Percentiles rank a stretch among this genome's conserved stretches.
Evolutionary conservation across 805 yeast genomes (phyloP).

Genomic region (Starmerella scarabaei): DNA sequence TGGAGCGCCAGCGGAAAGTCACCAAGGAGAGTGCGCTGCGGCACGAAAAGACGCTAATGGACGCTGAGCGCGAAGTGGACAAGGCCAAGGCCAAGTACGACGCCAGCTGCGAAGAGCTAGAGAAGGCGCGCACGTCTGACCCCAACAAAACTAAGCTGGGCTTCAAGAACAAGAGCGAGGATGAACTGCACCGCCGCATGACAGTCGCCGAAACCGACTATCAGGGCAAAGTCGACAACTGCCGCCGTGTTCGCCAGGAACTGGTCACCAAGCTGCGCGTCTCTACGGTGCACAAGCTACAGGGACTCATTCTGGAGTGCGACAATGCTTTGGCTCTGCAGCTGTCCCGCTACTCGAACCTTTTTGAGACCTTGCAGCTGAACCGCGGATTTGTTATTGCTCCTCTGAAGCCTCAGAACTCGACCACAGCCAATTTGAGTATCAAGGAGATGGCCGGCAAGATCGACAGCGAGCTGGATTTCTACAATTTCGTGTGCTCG

Average conservation of each 20-base stretch:
- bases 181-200: conserved; percentile 68
- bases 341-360: conserved; percentile 75
- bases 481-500: conserved; percentile 50
- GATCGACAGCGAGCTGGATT: conserved; percentile 71
- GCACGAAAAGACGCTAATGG: conserved; percentile 72
- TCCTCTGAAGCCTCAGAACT: conserved; percentile 46
- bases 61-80: conserved; percentile 71
- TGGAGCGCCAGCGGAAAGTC: conserved; percentile 58
- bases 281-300: conserved; percentile 52
- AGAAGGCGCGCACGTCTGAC: conserved; percentile 64
- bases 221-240: conserved; percentile 57
- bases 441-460: conserved; percentile 66
- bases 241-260: conserved; percentile 62
- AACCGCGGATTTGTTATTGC: conserved; percentile 73
- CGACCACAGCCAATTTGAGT: conserved; percentile 37
- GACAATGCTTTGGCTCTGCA: conserved; percentile 85
- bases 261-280: conserved; percentile 68
- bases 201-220: conserved; percentile 79
- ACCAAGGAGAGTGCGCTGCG: conserved; percentile 71
- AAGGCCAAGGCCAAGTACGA: conserved; percentile 73
- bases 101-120: conserved; percentile 74
- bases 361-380: conserved; percentile 69
- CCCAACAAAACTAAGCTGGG: conserved; percentile 73
- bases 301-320: conserved; percentile 67
- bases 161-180: conserved; percentile 82